Evolutionary conservation across 306 rosid genomes (phyloP).

Genomic region (Aeschynomene evenia): DNA sequence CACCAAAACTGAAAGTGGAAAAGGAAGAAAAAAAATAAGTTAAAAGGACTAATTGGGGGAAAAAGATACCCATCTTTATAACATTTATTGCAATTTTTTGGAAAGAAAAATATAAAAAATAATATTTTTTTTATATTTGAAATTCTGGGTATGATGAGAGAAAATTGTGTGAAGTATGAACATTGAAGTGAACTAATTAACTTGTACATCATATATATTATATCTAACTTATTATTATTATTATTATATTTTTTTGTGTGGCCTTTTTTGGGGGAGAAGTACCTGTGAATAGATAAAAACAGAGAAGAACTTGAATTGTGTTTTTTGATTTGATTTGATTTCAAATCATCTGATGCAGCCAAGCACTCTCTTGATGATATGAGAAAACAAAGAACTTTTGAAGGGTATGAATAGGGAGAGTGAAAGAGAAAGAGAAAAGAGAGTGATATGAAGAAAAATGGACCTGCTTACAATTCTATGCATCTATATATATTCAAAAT

Average conservation of each 20-base stretch:
- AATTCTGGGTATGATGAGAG: conserved; percentile 29
- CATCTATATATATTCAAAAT: not conserved
- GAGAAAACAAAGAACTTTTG: conserved; percentile 39
- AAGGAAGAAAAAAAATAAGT: conserved; percentile 32
- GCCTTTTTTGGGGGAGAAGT: conserved; percentile 44
- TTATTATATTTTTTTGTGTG: conserved; percentile 29
- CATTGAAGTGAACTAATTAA: not conserved
- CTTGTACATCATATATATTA: no score
- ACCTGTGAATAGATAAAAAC: conserved; percentile 78
- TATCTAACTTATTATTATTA: no score
- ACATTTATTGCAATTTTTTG: conserved; percentile 31
- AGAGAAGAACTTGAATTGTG: conserved; percentile 36
- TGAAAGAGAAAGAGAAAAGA: not conserved
- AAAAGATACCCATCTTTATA: conserved; percentile 78
- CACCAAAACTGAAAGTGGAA: conserved; percentile 45
- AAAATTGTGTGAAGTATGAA: not conserved
- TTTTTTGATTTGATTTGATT: conserved; percentile 64
- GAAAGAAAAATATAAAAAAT: not conserved
- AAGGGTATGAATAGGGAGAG: conserved; percentile 19
- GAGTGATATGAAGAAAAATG: not conserved
- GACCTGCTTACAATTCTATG: conserved; percentile 25
- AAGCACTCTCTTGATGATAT: conserved; percentile 43
- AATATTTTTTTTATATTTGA: not conserved
- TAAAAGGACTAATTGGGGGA: conserved; percentile 46
- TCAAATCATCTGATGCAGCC: conserved; percentile 57